Base-by-base conservation (phyloP, 1,284 basidiomycete genomes). In the Cryptococcus wingfieldii region DNA sequence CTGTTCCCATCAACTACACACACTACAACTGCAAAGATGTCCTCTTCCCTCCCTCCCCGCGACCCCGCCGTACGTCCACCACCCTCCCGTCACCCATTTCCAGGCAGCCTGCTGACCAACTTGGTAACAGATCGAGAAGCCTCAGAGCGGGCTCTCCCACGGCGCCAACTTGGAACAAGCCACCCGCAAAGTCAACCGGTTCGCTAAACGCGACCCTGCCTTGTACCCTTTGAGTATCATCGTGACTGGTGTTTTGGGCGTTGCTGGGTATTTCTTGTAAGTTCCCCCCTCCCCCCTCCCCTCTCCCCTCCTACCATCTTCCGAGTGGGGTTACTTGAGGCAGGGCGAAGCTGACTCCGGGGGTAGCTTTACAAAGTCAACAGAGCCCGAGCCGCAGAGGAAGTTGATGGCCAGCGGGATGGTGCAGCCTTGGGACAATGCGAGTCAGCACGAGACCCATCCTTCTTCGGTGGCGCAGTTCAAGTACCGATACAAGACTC, bases 401-500 rank as follows among this genome's bases (percentile, higher is more conserved):
- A 54, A 60, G 38, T 66, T 75, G 58, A 56, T 65, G 55, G 39
- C 55, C 5, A 52, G 59, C 41, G 68, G 70, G 39, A 59, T 72
- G 50, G 69, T 76, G 53, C 61, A 76, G 61, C 72, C 73, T 7
- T 77, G 76, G 76, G 73, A 75, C 49, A 58, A 64, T 48, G 47
- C 51, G 27, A 37, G 51, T 59, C 70, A 74, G 67, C 70, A 71
- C 58, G 74, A 74, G 50, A 65, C 67, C 12, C 59, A 65, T 50
- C 67, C 71, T 47, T 65, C 65, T 38, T 60, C 65, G 54, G 68
- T 71, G 48, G 76, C 76, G 3, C 65, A 66, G 25, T 77, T 77
- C 74, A 77, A 77, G 67, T 77, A 76, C 70, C 67, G 76, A 58
- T 71, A 77, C 71, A 69, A 69, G 66, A 74, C 70, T 39, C 60